phyloP scores from a whole-genome alignment of 2,329 filamentous ascomycete genomes.

The Malbranchea zuffiana region DNA sequence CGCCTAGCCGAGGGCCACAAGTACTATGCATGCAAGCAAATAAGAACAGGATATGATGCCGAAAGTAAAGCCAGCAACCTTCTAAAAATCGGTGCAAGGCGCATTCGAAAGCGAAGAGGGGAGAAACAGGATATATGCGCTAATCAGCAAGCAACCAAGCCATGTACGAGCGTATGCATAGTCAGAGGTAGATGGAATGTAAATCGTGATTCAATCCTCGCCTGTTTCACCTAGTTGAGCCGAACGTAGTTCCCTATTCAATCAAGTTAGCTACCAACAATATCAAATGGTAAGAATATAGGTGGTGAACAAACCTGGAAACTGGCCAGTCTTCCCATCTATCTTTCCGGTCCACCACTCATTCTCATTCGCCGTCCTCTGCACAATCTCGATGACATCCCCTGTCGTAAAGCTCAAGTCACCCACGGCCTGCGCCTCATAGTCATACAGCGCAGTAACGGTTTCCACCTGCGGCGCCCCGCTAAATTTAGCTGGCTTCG shows the following conservation, averaged over 20 bases:
- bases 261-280: neutral
- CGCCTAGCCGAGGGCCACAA: no score
- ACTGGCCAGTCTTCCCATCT: conserved; percentile 73
- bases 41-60: no score
- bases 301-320: conserved; percentile 60
- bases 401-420: conserved; percentile 84
- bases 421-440: conserved; percentile 86
- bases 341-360: conserved; percentile 93
- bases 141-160: no score
- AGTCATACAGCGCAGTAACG: conserved; percentile 88
- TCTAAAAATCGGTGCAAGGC: no score
- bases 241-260: conserved; percentile 35
- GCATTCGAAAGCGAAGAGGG: no score
- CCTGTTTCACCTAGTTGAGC: conserved; percentile 28
- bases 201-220: neutral
- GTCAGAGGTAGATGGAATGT: neutral
- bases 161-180: no score
- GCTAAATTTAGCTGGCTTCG: conserved; percentile 67
- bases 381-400: conserved; percentile 80
- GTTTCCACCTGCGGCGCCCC: conserved; percentile 58
- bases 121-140: no score
- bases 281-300: neutral
- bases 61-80: no score
- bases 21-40: no score
- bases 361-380: conserved; percentile 76